Percentiles rank a stretch among this genome's conserved stretches.
These are phyloP conservation scores for Penicillium rolfsii DNA, from an alignment of 2,329 filamentous ascomycete genomes.

Conservation along the genomic window DNA sequence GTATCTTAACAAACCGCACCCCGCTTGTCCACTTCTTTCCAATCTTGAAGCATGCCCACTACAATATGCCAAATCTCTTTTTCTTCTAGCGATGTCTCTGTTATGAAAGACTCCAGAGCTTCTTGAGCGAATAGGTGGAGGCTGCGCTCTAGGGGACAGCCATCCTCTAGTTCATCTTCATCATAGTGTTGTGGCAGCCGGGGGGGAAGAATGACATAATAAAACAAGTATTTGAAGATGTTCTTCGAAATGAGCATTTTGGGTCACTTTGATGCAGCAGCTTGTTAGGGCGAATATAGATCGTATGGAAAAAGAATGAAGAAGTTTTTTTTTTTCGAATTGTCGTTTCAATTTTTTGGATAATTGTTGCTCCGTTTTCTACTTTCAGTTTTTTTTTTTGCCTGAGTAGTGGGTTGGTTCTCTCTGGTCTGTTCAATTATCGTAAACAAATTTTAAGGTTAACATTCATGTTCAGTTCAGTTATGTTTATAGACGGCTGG, in stretches of 20 bases:
- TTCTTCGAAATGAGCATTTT: constrained; percentile 3
- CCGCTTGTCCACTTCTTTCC: constrained; percentile 6
- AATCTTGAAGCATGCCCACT: constrained; percentile 1
- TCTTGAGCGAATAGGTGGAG: constrained; percentile 4
- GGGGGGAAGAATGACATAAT: constrained; percentile 5
- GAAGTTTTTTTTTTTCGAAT: constrained; percentile 4
- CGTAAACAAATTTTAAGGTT: constrained; percentile 1
- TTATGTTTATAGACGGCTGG: constrained; percentile 1
- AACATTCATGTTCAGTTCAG: background rate
- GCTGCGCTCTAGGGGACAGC: constrained; percentile 1
- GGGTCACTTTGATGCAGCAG: background rate
- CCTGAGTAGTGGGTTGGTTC: background rate
- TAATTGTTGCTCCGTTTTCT: background rate
- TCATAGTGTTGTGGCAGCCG: constrained; percentile 4
- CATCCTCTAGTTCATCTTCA: constrained; percentile 3
- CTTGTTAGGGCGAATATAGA: constrained; percentile 1
- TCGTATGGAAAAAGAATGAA: constrained; percentile 2
- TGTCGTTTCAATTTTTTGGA: constrained; percentile 1
- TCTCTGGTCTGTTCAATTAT: constrained; percentile 1
- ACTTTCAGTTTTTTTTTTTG: background rate
- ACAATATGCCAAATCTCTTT: background rate
- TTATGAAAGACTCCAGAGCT: constrained; percentile 4
- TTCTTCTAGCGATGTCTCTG: background rate
- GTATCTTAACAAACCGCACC: constrained; percentile 3
- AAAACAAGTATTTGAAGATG: constrained; percentile 4